A percentile compares a stretch with the other conserved stretches of the same genome.
phyloP scores from a whole-genome alignment of 176 grass and related monocot species.

The Phyllostachys edulis region DNA sequence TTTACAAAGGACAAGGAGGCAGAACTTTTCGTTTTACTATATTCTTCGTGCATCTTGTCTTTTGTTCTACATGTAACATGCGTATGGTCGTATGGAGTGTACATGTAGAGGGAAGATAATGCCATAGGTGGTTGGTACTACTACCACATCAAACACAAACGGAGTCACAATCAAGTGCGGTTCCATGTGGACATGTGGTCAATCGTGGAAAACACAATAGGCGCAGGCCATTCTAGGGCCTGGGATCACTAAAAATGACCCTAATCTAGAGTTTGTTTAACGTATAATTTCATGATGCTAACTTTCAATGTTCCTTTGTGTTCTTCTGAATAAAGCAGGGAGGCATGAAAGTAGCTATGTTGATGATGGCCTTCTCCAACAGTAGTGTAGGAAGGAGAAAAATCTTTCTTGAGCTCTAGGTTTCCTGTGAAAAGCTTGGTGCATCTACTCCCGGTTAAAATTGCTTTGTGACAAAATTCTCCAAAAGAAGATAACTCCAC shows the following conservation, averaged over 20 bases:
- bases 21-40: neutral
- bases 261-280: neutral
- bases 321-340: slow-evolving; percentile 3
- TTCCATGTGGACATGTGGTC: slow-evolving; percentile 3
- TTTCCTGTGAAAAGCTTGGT: neutral
- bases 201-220: neutral
- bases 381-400: neutral
- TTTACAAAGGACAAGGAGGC: neutral
- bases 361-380: neutral
- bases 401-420: neutral
- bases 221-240: neutral
- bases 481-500: neutral
- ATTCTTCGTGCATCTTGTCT: slow-evolving; percentile 19
- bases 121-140: slow-evolving; percentile 37
- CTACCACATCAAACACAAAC: neutral
- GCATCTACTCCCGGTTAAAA: neutral
- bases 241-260: neutral
- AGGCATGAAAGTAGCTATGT: neutral
- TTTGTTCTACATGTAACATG: neutral
- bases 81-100: neutral
- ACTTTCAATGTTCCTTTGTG: neutral
- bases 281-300: neutral
- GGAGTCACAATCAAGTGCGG: slow-evolving; percentile 18
- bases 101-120: slow-evolving; percentile 25
- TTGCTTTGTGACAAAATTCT: neutral